A percentile compares a stretch with the other conserved stretches of the same genome.
phyloP scores from a whole-genome alignment of 495 filamentous ascomycete species.

The Hypoxylon fuscum region DNA sequence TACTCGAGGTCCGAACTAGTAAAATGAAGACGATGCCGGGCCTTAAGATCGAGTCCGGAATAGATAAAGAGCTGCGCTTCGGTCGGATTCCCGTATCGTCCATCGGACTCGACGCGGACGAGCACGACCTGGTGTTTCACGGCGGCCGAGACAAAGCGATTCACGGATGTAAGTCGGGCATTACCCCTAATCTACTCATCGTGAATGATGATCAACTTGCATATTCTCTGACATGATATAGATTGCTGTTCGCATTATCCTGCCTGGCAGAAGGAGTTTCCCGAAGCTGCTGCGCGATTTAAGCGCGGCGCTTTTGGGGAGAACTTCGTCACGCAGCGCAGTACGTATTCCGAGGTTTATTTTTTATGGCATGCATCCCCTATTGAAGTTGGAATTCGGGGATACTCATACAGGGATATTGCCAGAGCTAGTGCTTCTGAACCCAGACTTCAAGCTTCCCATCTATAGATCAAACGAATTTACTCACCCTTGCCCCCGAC shows the following conservation, averaged over 20 bases:
- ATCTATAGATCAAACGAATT: background rate
- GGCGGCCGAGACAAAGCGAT: slow-evolving; percentile 65
- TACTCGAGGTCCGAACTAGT: slow-evolving; percentile 63
- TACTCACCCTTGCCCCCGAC: background rate
- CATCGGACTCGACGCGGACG: slow-evolving; percentile 61
- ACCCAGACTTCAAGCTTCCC: background rate
- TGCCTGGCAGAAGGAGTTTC: slow-evolving; percentile 56
- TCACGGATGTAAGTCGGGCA: slow-evolving; percentile 57
- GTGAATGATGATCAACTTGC: background rate
- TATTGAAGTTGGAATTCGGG: background rate
- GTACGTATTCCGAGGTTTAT: slow-evolving; percentile 20
- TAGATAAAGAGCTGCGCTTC: slow-evolving; percentile 57
- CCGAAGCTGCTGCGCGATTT: slow-evolving; percentile 53
- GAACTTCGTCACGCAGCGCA: slow-evolving; percentile 58
- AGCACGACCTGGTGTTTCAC: slow-evolving; percentile 65
- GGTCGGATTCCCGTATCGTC: slow-evolving; percentile 54
- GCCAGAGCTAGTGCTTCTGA: background rate
- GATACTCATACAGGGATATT: background rate
- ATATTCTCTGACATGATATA: slow-evolving; percentile 29
- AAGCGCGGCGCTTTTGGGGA: slow-evolving; percentile 64
- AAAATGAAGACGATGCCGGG: slow-evolving; percentile 59
- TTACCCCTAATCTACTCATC: background rate
- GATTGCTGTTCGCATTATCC: slow-evolving; percentile 64
- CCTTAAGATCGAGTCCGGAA: slow-evolving; percentile 56
- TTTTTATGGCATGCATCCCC: background rate